Evolutionary conservation across 768 basidiomycete genomes (phyloP).

Genomic region (Phanerodontia chrysosporium): DNA sequence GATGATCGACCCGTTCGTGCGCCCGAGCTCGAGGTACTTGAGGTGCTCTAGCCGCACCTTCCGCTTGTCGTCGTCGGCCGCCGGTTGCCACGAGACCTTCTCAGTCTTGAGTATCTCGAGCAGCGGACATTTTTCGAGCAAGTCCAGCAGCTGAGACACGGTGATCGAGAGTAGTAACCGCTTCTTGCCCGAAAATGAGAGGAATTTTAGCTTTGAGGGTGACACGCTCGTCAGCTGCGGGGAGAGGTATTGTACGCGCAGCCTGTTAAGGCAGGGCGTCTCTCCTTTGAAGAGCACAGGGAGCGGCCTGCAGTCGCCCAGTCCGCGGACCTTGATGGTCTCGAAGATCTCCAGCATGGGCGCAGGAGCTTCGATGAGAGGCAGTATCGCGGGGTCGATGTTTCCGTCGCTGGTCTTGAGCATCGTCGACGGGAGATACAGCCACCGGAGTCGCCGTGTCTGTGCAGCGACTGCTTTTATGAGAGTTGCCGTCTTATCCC

Average conservation of each 20-base stretch:
- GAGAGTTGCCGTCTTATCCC: conserved; percentile 13
- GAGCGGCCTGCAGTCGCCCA: conserved; percentile 16
- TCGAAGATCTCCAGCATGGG: conserved; percentile 22
- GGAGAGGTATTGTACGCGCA: conserved; percentile 19
- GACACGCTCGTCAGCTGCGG: conserved; percentile 16
- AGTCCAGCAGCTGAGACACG: conserved; percentile 20
- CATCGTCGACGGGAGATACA: conserved; percentile 22
- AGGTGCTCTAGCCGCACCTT: conserved; percentile 20
- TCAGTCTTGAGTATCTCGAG: conserved; percentile 18
- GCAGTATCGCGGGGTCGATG: conserved; percentile 13
- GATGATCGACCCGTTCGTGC: conserved; percentile 16
- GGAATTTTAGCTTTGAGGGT: conserved; percentile 15
- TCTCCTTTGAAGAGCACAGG: conserved; percentile 20
- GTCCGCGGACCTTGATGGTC: conserved; percentile 16
- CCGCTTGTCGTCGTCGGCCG: conserved; percentile 16
- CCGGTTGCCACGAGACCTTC: conserved; percentile 18
- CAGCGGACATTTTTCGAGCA: conserved; percentile 20
- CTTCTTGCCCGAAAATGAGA: conserved; percentile 24
- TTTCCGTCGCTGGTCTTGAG: conserved; percentile 16
- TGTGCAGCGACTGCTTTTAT: conserved; percentile 18
- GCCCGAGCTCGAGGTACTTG: conserved; percentile 19
- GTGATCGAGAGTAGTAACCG: conserved; percentile 17
- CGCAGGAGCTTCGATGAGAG: conserved; percentile 17
- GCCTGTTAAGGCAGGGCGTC: conserved; percentile 17
- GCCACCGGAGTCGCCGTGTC: conserved; percentile 18